phyloP scores from a whole-genome alignment of 1,284 basidiomycete genomes.

The Phlebopus sp. region DNA sequence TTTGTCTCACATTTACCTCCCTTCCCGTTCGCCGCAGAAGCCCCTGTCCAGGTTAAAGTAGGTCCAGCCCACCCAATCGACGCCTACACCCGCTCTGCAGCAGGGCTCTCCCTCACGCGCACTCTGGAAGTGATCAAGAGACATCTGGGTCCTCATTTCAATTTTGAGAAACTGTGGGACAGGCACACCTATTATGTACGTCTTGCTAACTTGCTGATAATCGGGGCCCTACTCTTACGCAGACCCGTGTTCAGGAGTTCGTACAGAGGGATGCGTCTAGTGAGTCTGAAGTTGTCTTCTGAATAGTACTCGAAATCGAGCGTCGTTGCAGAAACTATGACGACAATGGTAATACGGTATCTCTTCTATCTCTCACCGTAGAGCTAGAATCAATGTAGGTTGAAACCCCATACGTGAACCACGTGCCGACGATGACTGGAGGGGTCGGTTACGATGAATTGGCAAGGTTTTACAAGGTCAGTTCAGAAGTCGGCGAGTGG shows the following conservation, averaged over 20 bases:
- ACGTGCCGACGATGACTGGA: constrained; percentile 46
- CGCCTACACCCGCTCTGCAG: constrained; percentile 39
- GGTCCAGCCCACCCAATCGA: constrained; percentile 27
- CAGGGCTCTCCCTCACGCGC: constrained; percentile 41
- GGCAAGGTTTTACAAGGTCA: constrained; percentile 44
- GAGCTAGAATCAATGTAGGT: constrained; percentile 31
- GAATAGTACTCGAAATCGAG: neutral
- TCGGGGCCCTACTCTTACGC: neutral
- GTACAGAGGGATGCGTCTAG: constrained; percentile 39
- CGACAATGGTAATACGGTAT: constrained; percentile 37
- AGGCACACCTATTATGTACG: constrained; percentile 42
- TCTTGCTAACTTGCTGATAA: neutral
- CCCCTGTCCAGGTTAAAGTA: constrained; percentile 32
- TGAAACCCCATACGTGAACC: constrained; percentile 47
- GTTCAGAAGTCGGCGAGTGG: neutral
- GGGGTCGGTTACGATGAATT: constrained; percentile 41
- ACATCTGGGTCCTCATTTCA: constrained; percentile 41
- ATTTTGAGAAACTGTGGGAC: constrained; percentile 45
- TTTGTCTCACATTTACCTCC: constrained; percentile 36
- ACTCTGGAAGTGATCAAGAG: constrained; percentile 38
- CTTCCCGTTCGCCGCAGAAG: constrained; percentile 37
- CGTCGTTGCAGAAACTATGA: constrained; percentile 39
- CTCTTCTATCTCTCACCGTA: neutral
- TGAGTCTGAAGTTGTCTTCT: constrained; percentile 18
- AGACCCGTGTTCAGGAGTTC: constrained; percentile 37